These are phyloP conservation scores for Penicillium odoratum DNA, from an alignment of 495 filamentous ascomycete genomes.

Conservation along the genomic window DNA sequence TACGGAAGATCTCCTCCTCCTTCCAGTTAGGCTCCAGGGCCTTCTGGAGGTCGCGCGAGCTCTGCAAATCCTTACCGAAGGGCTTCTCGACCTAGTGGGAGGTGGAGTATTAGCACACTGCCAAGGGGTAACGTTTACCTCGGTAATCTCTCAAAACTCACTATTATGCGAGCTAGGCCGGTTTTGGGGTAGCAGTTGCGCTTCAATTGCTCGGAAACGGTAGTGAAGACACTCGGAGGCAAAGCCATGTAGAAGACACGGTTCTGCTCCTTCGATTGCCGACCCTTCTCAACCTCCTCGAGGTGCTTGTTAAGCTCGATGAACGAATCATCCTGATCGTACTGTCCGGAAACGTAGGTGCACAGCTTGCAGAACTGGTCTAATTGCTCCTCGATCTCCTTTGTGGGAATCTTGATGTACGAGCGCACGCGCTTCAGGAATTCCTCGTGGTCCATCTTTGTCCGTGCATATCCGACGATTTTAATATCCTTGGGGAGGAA, in stretches of 20 bases:
- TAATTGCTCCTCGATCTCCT: conserved; percentile 94
- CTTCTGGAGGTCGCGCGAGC: conserved; percentile 92
- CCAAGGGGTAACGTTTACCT: background rate
- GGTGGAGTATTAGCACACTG: conserved; percentile 10
- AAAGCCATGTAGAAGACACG: conserved; percentile 99
- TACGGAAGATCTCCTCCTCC: conserved; percentile 99
- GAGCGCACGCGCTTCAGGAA: conserved; percentile 91
- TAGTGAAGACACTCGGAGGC: conserved; percentile 95
- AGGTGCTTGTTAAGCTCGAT: conserved; percentile 84
- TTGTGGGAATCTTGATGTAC: conserved; percentile 98
- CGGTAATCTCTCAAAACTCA: conserved; percentile 38
- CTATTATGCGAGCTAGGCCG: conserved; percentile 92
- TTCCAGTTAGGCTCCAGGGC: conserved; percentile 97
- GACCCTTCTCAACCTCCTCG: conserved; percentile 79
- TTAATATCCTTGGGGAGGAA: conserved; percentile 97
- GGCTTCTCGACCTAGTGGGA: conserved; percentile 87
- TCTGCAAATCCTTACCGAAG: conserved; percentile 94
- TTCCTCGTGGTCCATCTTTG: conserved; percentile 98
- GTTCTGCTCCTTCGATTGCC: conserved; percentile 69
- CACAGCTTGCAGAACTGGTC: conserved; percentile 84
- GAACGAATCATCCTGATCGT: conserved; percentile 97
- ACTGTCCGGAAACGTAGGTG: conserved; percentile 94
- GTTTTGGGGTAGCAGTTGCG: conserved; percentile 89
- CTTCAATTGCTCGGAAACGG: conserved; percentile 96
- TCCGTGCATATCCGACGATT: conserved; percentile 98